Base-by-base conservation (phyloP, 257 asterid species). In the Nicotiana undulata region DNA sequence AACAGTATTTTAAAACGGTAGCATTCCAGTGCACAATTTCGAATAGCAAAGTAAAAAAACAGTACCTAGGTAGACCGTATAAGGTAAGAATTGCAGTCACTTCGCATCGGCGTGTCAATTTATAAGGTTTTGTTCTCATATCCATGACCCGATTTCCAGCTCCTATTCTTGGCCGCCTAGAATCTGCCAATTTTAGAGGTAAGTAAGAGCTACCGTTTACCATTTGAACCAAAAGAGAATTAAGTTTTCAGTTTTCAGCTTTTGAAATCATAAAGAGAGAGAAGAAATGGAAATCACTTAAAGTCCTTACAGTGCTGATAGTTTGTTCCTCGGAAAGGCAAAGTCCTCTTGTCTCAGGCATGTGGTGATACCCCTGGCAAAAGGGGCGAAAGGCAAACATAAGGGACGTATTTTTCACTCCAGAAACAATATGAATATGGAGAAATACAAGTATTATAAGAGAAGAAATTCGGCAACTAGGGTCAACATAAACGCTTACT, bases 241-340 rank as follows among this genome's bases (percentile, higher is more conserved):
- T 24, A 70, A 70, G 8, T 40, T 44, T 44, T 44, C 22, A 70
- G 8, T 40, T 44, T 44, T 44, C 22, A 70, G 59, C 44, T 70
- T 20, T 26, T 46, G 26, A 67, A 37, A 79, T 70, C 24, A 81
- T 18, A 77, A 68, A 44, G 65, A 72, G 28, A 26, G 18, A 58
- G 59, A 11, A 66, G 20, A 24, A 49, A 81, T 29, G 72, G 31
- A 85, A 56, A 24, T 58, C 28, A 81, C 16, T 5, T 7, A 12
- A 81, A 66, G 67, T 63, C 52, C 97, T 90, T 89, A 96, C 98
- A 6, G 92, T 90, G 91, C 97, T 90, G 84, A 96, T 86, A 26
- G 97, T 93, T 85, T 92, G 99, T 87, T 96, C 99, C 90, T 96
- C 97, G 0, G 99, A 90, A 74, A 96, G 95, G 88, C 99, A 96